Percentiles rank a stretch among this genome's conserved stretches.
Conservation (phyloP, 164 flowering plant species). For the Vitis rupestris region DNA sequence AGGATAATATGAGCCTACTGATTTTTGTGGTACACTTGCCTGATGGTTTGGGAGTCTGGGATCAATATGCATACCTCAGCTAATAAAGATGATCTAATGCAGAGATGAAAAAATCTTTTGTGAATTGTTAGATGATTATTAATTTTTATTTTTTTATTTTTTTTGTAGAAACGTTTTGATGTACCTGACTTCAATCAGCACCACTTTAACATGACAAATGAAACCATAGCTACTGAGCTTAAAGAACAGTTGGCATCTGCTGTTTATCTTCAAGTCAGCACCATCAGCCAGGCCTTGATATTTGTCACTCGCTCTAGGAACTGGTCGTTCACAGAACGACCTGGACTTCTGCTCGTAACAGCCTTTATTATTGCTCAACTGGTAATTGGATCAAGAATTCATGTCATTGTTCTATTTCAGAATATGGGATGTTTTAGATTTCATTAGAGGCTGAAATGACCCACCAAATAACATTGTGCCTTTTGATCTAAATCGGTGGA, state of each 20-base stretch:
- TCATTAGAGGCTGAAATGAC: no score
- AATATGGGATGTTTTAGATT: not conserved
- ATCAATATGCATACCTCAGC: not conserved
- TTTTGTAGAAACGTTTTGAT: slow-evolving; percentile 33
- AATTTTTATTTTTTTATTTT: not conserved
- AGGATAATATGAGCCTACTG: not conserved
- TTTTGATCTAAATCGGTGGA: no score
- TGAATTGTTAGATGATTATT: not conserved
- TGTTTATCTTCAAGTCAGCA: slow-evolving; percentile 73
- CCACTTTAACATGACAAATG: slow-evolving; percentile 8
- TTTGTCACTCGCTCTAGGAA: slow-evolving; percentile 72
- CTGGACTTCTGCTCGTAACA: slow-evolving; percentile 53
- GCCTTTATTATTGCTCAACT: slow-evolving; percentile 72
- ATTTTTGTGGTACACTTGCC: not conserved
- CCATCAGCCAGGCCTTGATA: slow-evolving; percentile 67
- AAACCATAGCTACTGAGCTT: not conserved
- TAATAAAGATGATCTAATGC: not conserved
- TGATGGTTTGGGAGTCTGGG: not conserved
- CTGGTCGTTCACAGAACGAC: slow-evolving; percentile 67
- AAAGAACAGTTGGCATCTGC: slow-evolving; percentile 45
- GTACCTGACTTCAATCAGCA: slow-evolving; percentile 29
- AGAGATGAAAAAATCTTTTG: not conserved
- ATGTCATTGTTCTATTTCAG: not conserved
- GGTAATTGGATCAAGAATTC: slow-evolving; percentile 22
- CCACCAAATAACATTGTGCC: no score